A percentile compares a stretch with the other conserved stretches of the same genome.
phyloP scores from a whole-genome alignment of 345 rosid species.

The Brassica cretica region DNA sequence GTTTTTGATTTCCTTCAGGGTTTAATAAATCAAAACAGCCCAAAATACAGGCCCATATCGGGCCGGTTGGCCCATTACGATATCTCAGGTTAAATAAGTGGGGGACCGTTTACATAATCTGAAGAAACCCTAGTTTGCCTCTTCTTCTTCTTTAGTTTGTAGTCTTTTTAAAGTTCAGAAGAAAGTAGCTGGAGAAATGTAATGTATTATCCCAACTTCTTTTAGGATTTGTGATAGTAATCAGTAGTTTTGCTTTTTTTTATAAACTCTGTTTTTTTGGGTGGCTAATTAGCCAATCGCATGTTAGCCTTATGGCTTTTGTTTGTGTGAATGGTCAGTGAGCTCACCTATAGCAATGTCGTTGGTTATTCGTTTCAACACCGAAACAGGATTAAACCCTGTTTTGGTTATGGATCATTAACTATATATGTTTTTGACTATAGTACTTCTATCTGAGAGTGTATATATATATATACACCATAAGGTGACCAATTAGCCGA shows the following conservation, averaged over 20 bases:
- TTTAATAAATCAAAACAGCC: background rate
- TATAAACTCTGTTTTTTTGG: slow-evolving; percentile 1
- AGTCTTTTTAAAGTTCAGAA: background rate
- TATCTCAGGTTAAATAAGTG: background rate
- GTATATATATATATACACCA: background rate
- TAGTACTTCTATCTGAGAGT: background rate
- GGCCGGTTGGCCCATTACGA: slow-evolving; percentile 4
- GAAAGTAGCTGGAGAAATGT: slow-evolving; percentile 24
- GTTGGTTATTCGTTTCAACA: slow-evolving; percentile 26
- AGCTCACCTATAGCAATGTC: slow-evolving; percentile 46
- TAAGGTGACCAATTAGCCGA: slow-evolving; percentile 47
- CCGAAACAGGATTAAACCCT: slow-evolving; percentile 16
- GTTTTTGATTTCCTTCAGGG: slow-evolving; percentile 7
- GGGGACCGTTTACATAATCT: background rate
- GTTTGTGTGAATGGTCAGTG: slow-evolving; percentile 66
- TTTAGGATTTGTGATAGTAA: background rate
- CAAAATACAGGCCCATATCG: background rate
- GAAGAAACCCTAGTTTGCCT: slow-evolving; percentile 27
- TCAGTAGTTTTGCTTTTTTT: background rate
- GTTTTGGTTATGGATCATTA: slow-evolving; percentile 42
- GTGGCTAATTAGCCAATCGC: slow-evolving; percentile 58
- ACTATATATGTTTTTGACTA: slow-evolving; percentile 30
- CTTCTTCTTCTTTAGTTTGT: background rate
- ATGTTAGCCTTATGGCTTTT: slow-evolving; percentile 34
- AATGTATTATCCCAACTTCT: background rate